phyloP scores from a whole-genome alignment of 225 moss, liverwort and hornwort genomes.

The Rhytidiadelphus loreus region DNA sequence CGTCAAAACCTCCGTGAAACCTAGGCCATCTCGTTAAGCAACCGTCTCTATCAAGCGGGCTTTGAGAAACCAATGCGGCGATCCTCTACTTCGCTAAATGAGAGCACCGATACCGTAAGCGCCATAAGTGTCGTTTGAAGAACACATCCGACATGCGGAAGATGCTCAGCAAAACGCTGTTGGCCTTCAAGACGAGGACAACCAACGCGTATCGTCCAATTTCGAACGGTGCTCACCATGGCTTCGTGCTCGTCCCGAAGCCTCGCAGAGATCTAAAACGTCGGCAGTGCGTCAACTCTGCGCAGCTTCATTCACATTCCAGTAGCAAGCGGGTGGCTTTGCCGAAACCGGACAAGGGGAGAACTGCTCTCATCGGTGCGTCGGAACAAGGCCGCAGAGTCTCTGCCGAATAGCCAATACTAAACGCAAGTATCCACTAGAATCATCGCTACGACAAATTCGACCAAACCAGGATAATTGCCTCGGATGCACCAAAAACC shows the following conservation, averaged over 20 bases:
- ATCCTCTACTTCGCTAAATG: background rate
- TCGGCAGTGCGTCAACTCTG: background rate
- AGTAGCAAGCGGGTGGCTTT: background rate
- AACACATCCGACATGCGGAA: background rate
- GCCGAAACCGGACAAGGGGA: background rate
- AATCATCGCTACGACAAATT: background rate
- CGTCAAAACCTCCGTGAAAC: conserved; percentile 18
- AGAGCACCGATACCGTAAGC: background rate
- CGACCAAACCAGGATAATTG: background rate
- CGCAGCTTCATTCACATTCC: background rate
- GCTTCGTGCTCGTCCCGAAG: background rate
- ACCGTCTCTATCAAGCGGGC: background rate
- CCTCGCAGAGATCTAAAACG: conserved; percentile 2
- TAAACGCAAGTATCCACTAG: background rate
- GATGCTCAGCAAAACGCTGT: background rate
- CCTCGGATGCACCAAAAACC: background rate
- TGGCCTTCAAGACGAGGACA: background rate
- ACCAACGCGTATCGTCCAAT: background rate
- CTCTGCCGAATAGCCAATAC: background rate
- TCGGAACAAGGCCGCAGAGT: background rate
- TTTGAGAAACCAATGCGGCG: background rate
- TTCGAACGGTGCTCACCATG: background rate
- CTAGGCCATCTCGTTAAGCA: background rate
- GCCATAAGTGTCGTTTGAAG: background rate
- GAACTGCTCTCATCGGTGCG: background rate